phyloP scores from a whole-genome alignment of 352 stramenopile genomes.

The Phytopythium mirpurense region DNA sequence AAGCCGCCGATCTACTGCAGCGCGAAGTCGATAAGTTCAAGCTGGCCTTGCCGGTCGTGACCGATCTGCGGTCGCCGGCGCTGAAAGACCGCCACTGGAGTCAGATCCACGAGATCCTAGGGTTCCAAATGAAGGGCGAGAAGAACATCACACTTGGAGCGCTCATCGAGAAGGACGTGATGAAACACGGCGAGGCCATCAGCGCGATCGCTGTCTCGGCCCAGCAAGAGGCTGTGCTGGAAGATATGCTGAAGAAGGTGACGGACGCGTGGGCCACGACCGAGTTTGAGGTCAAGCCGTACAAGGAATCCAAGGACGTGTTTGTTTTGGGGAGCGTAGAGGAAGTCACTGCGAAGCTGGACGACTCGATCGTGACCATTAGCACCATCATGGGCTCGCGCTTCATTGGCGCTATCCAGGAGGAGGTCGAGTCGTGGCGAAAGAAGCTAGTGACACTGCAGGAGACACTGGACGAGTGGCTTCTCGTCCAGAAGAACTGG shows the following conservation, averaged over 20 bases:
- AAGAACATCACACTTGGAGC: constrained; percentile 75
- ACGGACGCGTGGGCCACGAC: constrained; percentile 82
- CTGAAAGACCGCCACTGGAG: constrained; percentile 77
- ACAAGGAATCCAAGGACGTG: constrained; percentile 93
- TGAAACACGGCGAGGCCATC: constrained; percentile 85
- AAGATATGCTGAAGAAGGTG: constrained; percentile 94
- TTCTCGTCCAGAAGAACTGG: constrained; percentile 87
- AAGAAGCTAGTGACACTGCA: constrained; percentile 80
- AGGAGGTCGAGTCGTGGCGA: constrained; percentile 86
- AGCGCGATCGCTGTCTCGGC: constrained; percentile 79
- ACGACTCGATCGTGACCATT: constrained; percentile 93
- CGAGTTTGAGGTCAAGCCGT: constrained; percentile 91
- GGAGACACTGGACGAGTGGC: constrained; percentile 86
- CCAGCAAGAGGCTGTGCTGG: constrained; percentile 88
- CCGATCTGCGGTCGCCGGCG: constrained; percentile 54
- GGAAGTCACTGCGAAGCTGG: constrained; percentile 88
- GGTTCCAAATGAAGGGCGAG: constrained; percentile 87
- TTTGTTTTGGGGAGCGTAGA: constrained; percentile 91
- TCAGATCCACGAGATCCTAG: constrained; percentile 71
- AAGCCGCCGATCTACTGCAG: constrained; percentile 77
- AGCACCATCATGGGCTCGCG: constrained; percentile 90
- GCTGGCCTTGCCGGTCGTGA: constrained; percentile 73
- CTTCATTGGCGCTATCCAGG: constrained; percentile 88
- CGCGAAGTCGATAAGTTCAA: constrained; percentile 89
- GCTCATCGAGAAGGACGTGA: constrained; percentile 86